A percentile compares a stretch with the other conserved stretches of the same genome.
Evolutionary conservation across 1,284 basidiomycete genomes (phyloP).

Genomic region (Rhizoctonia solani): DNA sequence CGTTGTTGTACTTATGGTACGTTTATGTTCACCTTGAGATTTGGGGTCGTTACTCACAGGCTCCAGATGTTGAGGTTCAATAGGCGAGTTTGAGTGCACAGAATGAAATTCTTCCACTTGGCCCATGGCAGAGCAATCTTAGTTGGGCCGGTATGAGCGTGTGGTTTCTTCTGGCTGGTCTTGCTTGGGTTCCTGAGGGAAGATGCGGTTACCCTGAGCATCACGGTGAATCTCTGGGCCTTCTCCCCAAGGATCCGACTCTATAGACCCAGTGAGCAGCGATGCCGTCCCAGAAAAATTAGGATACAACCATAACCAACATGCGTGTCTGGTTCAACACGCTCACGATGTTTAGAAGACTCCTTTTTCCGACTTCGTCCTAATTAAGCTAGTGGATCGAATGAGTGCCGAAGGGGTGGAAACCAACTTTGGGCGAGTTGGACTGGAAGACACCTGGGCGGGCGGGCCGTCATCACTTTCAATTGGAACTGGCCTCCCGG

Average conservation of each 20-base stretch:
- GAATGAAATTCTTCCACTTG: slow-evolving; percentile 33
- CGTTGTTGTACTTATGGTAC: slow-evolving; percentile 31
- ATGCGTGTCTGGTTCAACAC: slow-evolving; percentile 20
- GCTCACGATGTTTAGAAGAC: slow-evolving; percentile 10
- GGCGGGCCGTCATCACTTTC: neutral
- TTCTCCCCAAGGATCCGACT: slow-evolving; percentile 32
- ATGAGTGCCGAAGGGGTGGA: slow-evolving; percentile 20
- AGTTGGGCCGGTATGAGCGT: slow-evolving; percentile 7
- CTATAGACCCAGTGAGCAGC: too few relatives aligned
- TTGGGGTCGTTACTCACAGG: slow-evolving; percentile 26
- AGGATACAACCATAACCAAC: slow-evolving; percentile 34
- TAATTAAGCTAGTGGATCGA: slow-evolving; percentile 29
- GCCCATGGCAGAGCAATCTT: slow-evolving; percentile 31
- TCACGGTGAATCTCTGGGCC: slow-evolving; percentile 19
- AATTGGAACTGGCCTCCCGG: neutral
- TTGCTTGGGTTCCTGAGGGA: slow-evolving; percentile 17
- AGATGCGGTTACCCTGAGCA: slow-evolving; percentile 17
- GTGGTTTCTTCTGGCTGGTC: slow-evolving; percentile 17
- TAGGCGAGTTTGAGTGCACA: slow-evolving; percentile 19
- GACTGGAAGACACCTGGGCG: neutral
- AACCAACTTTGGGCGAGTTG: slow-evolving; percentile 1
- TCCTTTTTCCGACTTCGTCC: slow-evolving; percentile 29
- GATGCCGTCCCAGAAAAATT: too few relatives aligned
- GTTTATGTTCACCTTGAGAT: slow-evolving; percentile 26
- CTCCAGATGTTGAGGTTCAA: slow-evolving; percentile 16